phyloP scores from a whole-genome alignment of 495 filamentous ascomycete genomes.

The Penicillium ochrochloron region DNA sequence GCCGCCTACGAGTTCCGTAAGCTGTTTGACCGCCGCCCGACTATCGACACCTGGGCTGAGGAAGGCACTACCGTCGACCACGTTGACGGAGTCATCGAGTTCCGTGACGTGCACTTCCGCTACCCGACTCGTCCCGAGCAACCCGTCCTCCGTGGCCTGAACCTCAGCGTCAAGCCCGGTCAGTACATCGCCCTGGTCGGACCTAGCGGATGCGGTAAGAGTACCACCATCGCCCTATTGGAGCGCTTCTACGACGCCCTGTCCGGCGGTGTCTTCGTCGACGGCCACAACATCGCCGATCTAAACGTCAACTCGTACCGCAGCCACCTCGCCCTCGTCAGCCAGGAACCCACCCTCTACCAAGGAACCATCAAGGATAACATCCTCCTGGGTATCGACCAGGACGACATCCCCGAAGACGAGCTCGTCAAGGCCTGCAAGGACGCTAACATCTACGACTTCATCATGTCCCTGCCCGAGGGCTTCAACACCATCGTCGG shows the following conservation, averaged over 20 bases:
- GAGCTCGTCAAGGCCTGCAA: slow-evolving; percentile 75
- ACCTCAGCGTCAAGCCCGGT: slow-evolving; percentile 72
- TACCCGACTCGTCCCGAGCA: slow-evolving; percentile 82
- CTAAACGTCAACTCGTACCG: slow-evolving; percentile 83
- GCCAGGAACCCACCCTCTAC: slow-evolving; percentile 86
- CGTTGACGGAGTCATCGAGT: slow-evolving; percentile 73
- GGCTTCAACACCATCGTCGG: slow-evolving; percentile 79
- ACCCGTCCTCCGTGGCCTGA: slow-evolving; percentile 74
- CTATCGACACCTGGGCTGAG: slow-evolving; percentile 81
- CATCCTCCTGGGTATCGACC: slow-evolving; percentile 70
- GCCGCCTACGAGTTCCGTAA: slow-evolving; percentile 75
- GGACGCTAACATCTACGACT: slow-evolving; percentile 91
- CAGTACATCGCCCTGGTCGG: slow-evolving; percentile 84
- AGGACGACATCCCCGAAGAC: slow-evolving; percentile 68
- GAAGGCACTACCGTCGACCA: slow-evolving; percentile 64
- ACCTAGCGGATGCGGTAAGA: slow-evolving; percentile 82
- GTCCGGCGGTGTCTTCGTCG: slow-evolving; percentile 71
- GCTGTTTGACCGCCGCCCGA: slow-evolving; percentile 77
- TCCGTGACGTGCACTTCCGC: slow-evolving; percentile 78
- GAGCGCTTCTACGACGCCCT: slow-evolving; percentile 87
- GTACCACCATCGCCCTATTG: slow-evolving; percentile 76
- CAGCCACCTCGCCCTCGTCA: slow-evolving; percentile 75
- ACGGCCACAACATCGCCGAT: slow-evolving; percentile 72
- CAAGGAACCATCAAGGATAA: slow-evolving; percentile 86
- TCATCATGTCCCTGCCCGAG: slow-evolving; percentile 77